A percentile compares a stretch with the other conserved stretches of the same genome.
Conservation (phyloP, 176 grass and related monocot species). For the Oryza officinalis region DNA sequence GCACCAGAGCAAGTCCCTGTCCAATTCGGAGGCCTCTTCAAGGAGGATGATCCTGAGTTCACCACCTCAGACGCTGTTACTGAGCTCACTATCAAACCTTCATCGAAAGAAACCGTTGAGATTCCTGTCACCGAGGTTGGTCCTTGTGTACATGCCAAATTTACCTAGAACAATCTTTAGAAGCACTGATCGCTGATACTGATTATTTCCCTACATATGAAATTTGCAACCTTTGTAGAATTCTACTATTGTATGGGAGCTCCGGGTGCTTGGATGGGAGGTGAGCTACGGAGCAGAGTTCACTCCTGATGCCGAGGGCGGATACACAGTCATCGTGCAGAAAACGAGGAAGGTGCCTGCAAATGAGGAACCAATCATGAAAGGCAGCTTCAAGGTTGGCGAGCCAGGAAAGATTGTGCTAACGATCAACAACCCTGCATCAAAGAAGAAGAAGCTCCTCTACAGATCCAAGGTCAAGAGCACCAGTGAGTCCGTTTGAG, state of each 20-base stretch:
- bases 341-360: slow-evolving; percentile 77
- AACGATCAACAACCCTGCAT: slow-evolving; percentile 67
- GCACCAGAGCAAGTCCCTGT: slow-evolving; percentile 88
- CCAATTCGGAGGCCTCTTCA: slow-evolving; percentile 81
- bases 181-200: background rate
- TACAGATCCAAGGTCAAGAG: slow-evolving; percentile 83
- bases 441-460: slow-evolving; percentile 98
- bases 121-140: slow-evolving; percentile 67
- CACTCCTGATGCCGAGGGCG: slow-evolving; percentile 66
- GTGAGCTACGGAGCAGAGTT: slow-evolving; percentile 84
- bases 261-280: slow-evolving; percentile 81
- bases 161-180: background rate
- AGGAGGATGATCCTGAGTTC: slow-evolving; percentile 86
- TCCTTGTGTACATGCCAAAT: background rate
- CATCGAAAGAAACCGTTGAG: slow-evolving; percentile 73
- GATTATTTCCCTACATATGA: background rate
- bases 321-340: slow-evolving; percentile 92
- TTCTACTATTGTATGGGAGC: slow-evolving; percentile 78
- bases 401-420: slow-evolving; percentile 76
- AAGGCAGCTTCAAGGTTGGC: slow-evolving; percentile 72
- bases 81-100: slow-evolving; percentile 71
- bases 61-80: slow-evolving; percentile 61
- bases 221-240: slow-evolving; percentile 42
- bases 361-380: slow-evolving; percentile 78
- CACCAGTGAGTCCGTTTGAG: slow-evolving; percentile 50